Percentiles rank a stretch among this genome's conserved stretches.
phyloP scores from a whole-genome alignment of 352 stramenopile genomes.

The Blastocystis hominis region DNA sequence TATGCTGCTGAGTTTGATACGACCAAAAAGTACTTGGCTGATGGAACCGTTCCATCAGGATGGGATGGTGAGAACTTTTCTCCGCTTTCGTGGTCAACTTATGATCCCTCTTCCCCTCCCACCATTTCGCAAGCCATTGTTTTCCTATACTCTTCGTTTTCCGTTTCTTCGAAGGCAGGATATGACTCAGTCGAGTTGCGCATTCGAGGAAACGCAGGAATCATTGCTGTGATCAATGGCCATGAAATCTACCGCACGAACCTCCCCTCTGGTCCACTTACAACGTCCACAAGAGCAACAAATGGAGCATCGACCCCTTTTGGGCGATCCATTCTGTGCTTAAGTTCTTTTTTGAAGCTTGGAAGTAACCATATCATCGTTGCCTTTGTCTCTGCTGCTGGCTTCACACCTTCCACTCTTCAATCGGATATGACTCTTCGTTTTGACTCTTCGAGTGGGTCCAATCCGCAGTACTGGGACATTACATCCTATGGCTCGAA shows the following conservation, averaged over 20 bases:
- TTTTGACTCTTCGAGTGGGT: not conserved
- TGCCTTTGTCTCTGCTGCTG: not conserved
- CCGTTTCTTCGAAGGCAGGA: constrained; percentile 1
- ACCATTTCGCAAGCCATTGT: not conserved
- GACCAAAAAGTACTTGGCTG: not conserved
- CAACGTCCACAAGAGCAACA: not conserved
- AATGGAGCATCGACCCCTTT: not conserved
- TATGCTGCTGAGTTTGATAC: not conserved
- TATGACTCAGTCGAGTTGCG: not conserved
- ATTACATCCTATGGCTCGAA: not conserved
- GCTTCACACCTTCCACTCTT: not conserved
- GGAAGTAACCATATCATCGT: not conserved
- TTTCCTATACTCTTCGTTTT: not conserved
- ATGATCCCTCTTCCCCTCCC: not conserved
- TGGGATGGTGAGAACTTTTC: not conserved
- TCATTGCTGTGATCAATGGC: not conserved
- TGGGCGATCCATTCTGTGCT: not conserved
- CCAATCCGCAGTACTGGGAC: not conserved
- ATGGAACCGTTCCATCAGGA: not conserved
- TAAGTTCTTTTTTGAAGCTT: not conserved
- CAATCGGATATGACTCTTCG: not conserved
- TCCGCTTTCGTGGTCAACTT: not conserved
- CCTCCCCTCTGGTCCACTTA: not conserved
- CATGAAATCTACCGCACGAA: not conserved
- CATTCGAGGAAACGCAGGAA: not conserved